phyloP scores from a whole-genome alignment of 2,329 filamentous ascomycete genomes.

The Chaetomium globosum region DNA sequence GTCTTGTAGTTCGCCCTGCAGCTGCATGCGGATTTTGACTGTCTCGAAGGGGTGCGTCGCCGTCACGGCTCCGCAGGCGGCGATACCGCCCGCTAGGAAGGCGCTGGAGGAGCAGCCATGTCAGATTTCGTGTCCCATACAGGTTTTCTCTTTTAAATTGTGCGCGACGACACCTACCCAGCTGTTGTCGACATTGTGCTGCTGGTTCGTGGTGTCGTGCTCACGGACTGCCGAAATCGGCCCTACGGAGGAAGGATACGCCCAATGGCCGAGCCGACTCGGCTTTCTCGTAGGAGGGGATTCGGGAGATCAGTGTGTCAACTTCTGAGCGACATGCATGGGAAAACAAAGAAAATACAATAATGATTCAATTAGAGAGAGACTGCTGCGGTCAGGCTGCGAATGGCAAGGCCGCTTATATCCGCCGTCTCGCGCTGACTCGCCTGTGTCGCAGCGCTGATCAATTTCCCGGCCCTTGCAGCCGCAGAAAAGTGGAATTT shows the following conservation, averaged over 20 bases:
- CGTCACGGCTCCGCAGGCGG: conserved; percentile 94
- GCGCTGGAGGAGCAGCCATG: conserved; percentile 55
- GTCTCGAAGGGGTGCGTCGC: conserved; percentile 98
- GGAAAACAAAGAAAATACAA: conserved; percentile 1
- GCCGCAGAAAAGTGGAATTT: conserved; percentile 14
- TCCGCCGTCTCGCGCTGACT: conserved; percentile 28
- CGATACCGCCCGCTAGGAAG: conserved; percentile 94
- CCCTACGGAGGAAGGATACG: conserved; percentile 12
- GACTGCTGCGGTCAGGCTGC: background rate
- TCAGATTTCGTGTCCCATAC: conserved; percentile 16
- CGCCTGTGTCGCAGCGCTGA: conserved; percentile 15
- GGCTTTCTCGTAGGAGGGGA: conserved; percentile 13
- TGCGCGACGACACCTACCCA: conserved; percentile 42
- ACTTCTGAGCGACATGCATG: background rate
- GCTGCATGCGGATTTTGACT: conserved; percentile 96
- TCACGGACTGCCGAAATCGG: conserved; percentile 17
- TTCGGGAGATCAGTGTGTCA: background rate
- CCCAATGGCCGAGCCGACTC: conserved; percentile 21
- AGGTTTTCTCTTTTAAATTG: background rate
- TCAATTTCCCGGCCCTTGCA: conserved; percentile 16
- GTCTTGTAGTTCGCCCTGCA: conserved; percentile 91
- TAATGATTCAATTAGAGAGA: background rate
- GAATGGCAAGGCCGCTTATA: conserved; percentile 29
- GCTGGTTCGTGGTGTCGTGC: background rate
- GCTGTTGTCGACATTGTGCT: conserved; percentile 55